Evolutionary conservation across 164 flowering plant species (phyloP).

Genomic region (Magnolia officinalis): DNA sequence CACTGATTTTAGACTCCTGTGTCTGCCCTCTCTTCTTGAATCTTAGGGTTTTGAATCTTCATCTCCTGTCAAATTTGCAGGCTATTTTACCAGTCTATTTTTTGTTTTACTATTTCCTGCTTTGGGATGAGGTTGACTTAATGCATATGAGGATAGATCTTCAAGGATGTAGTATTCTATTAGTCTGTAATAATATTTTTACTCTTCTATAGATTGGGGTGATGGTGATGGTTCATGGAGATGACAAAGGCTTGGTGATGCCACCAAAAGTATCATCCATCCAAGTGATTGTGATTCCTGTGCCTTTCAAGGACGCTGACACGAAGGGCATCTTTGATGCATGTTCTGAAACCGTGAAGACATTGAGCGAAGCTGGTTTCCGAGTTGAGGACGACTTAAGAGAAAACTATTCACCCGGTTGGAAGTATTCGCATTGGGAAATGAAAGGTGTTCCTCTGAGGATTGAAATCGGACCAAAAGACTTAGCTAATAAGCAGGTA

Average conservation of each 20-base stretch:
- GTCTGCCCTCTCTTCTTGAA: no score
- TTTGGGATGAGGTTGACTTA: no score
- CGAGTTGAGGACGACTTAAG: constrained; percentile 72
- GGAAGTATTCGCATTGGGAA: constrained; percentile 99
- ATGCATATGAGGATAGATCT: background rate
- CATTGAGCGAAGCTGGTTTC: constrained; percentile 59
- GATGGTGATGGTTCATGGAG: constrained; percentile 98
- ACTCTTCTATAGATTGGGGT: constrained; percentile 66
- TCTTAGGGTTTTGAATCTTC: no score
- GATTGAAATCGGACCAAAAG: constrained; percentile 95
- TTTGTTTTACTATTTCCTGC: no score
- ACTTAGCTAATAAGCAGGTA: constrained; percentile 84
- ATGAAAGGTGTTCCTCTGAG: constrained; percentile 95
- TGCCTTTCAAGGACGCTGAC: constrained; percentile 85
- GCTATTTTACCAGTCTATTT: no score
- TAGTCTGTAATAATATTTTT: background rate
- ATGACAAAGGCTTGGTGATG: constrained; percentile 90
- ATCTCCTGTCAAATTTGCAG: no score
- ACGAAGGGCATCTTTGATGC: constrained; percentile 77
- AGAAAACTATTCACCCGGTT: constrained; percentile 93
- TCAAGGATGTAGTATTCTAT: no score
- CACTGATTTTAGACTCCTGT: no score
- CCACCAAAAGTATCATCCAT: constrained; percentile 89
- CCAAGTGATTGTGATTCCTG: constrained; percentile 84
- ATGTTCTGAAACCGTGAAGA: constrained; percentile 59